Base-by-base conservation (phyloP, 495 filamentous ascomycete species). In the Aspergillus nanangensis region DNA sequence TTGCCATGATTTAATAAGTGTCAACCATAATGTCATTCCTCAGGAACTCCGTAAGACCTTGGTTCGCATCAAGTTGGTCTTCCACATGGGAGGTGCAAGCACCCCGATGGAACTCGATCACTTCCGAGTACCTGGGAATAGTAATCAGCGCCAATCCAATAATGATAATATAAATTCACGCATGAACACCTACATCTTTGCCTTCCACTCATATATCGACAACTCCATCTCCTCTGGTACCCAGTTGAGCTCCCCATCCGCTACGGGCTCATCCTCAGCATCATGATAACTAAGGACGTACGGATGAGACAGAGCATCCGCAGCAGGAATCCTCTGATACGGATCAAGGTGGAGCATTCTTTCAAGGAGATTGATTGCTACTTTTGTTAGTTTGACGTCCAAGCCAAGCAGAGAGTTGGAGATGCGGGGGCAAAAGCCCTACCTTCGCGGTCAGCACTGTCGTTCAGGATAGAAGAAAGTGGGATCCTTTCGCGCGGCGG, bases 191-290 rank as follows among this genome's bases (percentile, higher is more conserved):
- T 77, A 96, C 92, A 97, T 97, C 92, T 95, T 96, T 61, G 96
- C 95, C 70, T 96, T 96, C 92, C 92, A 97, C 15, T 92, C 95
- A 58, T 97, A 92, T 24, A 96, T 88, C 0, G 92, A 91, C 44
- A 97, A 68, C 70, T 96, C 92, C 27, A 90, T 90, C 60, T 97
- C 90, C 63, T 95, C 96, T 70, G 96, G 96, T 14, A 89, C 94
- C 91, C 92, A 96, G 64, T 97, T 92, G 59, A 97, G 96, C 70
- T 92, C 95, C 74, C 95, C 89, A 44, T 92, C 87, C 19, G 92
- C 87, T 4, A 88, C 84, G 3, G 92, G 92, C 70, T 97, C 92
- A 60, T 97, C 92, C 8, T 85, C 89, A 13, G 92, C 90, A 59
- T 97, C 92, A 60, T 97, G 92, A 70, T 96, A 97, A 11, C 90